phyloP scores from a whole-genome alignment of 805 yeast species.

The Nakazawaea laoshanensis region DNA sequence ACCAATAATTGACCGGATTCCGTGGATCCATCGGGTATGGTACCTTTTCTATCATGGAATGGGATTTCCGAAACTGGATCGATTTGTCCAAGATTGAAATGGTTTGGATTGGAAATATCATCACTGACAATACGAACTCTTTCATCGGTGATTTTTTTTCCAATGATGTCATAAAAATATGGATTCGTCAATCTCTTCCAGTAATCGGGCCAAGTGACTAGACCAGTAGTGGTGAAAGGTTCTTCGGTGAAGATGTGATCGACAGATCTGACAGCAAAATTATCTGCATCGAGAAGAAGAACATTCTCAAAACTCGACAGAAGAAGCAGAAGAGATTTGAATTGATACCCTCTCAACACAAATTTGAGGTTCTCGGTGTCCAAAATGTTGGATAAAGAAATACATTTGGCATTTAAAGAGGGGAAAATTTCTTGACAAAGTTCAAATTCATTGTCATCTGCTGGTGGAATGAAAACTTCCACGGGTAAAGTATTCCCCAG shows the following conservation, averaged over 20 bases:
- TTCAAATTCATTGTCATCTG: slow-evolving; percentile 35
- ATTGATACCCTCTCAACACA: slow-evolving; percentile 38
- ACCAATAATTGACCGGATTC: slow-evolving; percentile 50
- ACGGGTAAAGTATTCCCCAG: slow-evolving; percentile 40
- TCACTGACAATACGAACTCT: slow-evolving; percentile 23
- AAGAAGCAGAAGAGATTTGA: slow-evolving; percentile 37
- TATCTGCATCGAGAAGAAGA: slow-evolving; percentile 43
- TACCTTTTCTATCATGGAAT: slow-evolving; percentile 42
- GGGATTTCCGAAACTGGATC: slow-evolving; percentile 20
- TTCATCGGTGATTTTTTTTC: slow-evolving; percentile 22
- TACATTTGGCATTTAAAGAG: slow-evolving; percentile 51
- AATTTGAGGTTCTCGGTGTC: slow-evolving; percentile 26
- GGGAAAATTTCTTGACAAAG: slow-evolving; percentile 35
- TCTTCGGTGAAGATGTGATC: slow-evolving; percentile 44
- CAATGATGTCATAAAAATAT: slow-evolving; percentile 35
- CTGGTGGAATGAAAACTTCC: slow-evolving; percentile 38
- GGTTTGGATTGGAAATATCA: slow-evolving; percentile 16
- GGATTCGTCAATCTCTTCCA: slow-evolving; percentile 52
- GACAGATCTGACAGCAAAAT: slow-evolving; percentile 38
- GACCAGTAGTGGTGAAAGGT: slow-evolving; percentile 43
- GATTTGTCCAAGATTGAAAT: slow-evolving; percentile 2
- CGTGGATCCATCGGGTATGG: slow-evolving; percentile 45
- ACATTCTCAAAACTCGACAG: slow-evolving; percentile 46
- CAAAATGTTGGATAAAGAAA: slow-evolving; percentile 39
- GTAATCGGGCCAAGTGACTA: slow-evolving; percentile 53